Base-by-base conservation (phyloP, 768 basidiomycete species). In the Leccinellum rugosiceps region DNA sequence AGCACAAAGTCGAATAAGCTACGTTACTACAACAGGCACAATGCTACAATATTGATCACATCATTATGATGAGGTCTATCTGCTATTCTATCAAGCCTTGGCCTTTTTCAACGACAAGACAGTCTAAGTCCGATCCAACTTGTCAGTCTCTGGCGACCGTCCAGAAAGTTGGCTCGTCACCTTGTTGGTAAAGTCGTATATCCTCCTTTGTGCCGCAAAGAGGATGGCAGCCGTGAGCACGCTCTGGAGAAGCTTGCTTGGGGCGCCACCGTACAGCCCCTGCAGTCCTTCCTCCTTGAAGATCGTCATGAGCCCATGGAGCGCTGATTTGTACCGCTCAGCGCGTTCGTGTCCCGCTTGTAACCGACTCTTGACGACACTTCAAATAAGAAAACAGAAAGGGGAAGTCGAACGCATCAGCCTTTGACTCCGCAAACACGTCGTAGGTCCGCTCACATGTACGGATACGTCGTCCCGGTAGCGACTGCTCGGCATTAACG, bases 171-270 rank as follows among this genome's bases (percentile, higher is more conserved):
- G 2, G 2, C 11, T 34, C 44, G 30, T 55, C 43, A 78, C 78
- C 75, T 75, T 68, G 66, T 84, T 90, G 13, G 83, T 85, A n/a
- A 86, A 58, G 63, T 90, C 87, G 56, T 86, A 92, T 54, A 91
- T 83, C 61, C 93, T 81, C 65, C 87, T 82, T 72, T 98, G 96
- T 7, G 90, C 84, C 14, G 87, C 90, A 68, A 98, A 98, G 62
- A 98, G 79, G 63, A 98, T 92, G 6, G 94, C 93, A 15, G 94
- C 94, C 8, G 94, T 96, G 50, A 98, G 78, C 1, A 97, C 92
- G 61, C 90, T 93, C 73, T 98, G 96, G 5, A 90, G 57, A 21
- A 99, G 84, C 75, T 99, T 99, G 66, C 87, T 91, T 14, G 80
- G 80, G 26, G 95, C 82, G 6, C 95, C 95, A 62, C 83, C 88